Evolutionary conservation across 768 basidiomycete species (phyloP).

Genomic region (Psilocybe sp.): DNA sequence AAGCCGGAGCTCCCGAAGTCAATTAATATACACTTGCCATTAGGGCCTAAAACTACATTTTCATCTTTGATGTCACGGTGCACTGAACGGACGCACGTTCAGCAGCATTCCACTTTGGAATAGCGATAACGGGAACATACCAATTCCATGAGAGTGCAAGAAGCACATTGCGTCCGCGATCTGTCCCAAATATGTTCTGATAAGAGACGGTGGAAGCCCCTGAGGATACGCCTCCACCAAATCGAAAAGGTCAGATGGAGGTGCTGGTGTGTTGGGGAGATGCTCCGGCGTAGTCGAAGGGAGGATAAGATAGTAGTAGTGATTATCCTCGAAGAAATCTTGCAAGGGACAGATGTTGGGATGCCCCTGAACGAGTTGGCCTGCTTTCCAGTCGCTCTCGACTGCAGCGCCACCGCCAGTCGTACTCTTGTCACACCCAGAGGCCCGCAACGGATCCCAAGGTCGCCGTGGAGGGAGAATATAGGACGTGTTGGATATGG

Average conservation of each 20-base stretch:
- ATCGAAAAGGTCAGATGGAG: conserved; percentile 89
- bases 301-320: conserved; percentile 94
- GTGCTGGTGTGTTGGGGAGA: conserved; percentile 45
- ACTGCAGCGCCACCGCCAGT: conserved; percentile 7
- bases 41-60: conserved; percentile 81
- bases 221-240: conserved; percentile 87
- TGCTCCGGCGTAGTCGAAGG: conserved; percentile 70
- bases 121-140: conserved; percentile 39
- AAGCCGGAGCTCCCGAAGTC: conserved; percentile 95
- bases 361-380: conserved; percentile 78
- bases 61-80: conserved; percentile 99
- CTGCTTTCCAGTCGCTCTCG: conserved; percentile 61
- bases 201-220: conserved; percentile 71
- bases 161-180: conserved; percentile 89
- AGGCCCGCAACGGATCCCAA: conserved; percentile 73
- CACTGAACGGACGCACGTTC: conserved; percentile 40
- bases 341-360: conserved; percentile 93
- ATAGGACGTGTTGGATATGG: conserved; percentile 80
- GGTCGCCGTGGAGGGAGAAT: conserved; percentile 75
- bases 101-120: conserved; percentile 4
- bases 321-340: conserved; percentile 95
- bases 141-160: conserved; percentile 88
- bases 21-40: conserved; percentile 86
- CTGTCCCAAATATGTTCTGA: conserved; percentile 88
- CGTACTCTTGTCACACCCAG: conserved; percentile 11